Base-by-base conservation (phyloP, 805 yeast genomes). In the Kuraishia floccosa region DNA sequence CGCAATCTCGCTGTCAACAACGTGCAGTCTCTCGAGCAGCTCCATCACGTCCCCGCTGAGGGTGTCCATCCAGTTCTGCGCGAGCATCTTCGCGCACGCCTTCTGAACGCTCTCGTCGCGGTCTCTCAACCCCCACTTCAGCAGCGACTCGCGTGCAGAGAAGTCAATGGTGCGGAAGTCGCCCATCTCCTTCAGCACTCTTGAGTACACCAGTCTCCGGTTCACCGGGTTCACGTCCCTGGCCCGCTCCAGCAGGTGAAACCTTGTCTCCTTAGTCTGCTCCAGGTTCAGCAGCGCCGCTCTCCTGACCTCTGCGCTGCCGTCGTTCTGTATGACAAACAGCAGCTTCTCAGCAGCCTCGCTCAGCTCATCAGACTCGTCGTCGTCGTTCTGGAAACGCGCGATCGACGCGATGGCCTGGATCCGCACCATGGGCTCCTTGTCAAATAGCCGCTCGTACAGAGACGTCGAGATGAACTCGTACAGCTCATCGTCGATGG, bases 61-160 rank as follows among this genome's bases (percentile, higher is more conserved):
- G 4, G 68, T 59, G 17, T 68, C 68, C 30, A 81, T 64, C 97
- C 97, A 91, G 27, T 66, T 66, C 17, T 60, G 56, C 3, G 82
- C 65, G 27, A 91, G 62, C 74, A 86, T 67, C 38, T 71, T 68
- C 1, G 65, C 54, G 4, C 95, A 85, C 0, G 95, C 89, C 17
- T 58, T 60, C 39, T 72, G 60, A 1, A 91, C 96, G 5, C 62
- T 41, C 4, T 65, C 72, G 39, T 87, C 96, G 40, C 96, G 70
- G 52, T 89, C 98, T 38, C 72, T 74, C 30, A 89, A 62, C 3
- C 98, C 97, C 85, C 94, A 82, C 26, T 65, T 62, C 14, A 91
- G 60, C 16, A 91, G 50, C 33, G 68, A 65, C 35, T 81, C 89
- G 25, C 95, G 59, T 20, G 68, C 60, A 6, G 59, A 58, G 30